Conservation (phyloP, 768 basidiomycete species). For the Agrocybe chaxingu region DNA sequence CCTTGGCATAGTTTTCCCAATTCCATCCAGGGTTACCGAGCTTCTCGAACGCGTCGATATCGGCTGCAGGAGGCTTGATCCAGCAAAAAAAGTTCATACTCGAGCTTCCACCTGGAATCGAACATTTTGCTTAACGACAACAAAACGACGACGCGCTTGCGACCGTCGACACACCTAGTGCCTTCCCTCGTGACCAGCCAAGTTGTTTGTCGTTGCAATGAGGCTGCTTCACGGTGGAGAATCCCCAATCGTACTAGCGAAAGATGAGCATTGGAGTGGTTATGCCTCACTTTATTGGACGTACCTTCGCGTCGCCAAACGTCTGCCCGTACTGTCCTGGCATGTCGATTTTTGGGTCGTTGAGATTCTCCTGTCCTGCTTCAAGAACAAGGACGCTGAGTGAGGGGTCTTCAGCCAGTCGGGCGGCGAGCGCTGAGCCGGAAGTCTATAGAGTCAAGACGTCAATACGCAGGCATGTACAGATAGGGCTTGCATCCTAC, state of each 20-base stretch:
- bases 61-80: constrained; percentile 26
- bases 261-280: background rate
- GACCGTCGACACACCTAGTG: constrained; percentile 21
- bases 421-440: constrained; percentile 28
- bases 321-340: constrained; percentile 27
- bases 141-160: background rate
- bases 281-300: background rate
- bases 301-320: constrained; percentile 25
- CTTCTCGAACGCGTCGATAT: constrained; percentile 35
- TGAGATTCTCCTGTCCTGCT: constrained; percentile 28
- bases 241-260: constrained; percentile 33
- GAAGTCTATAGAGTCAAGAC: constrained; percentile 7
- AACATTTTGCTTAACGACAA: background rate
- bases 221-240: constrained; percentile 26
- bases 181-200: constrained; percentile 29
- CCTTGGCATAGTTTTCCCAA: constrained; percentile 39
- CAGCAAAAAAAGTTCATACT: constrained; percentile 38
- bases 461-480: background rate
- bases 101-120: constrained; percentile 37
- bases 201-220: constrained; percentile 21
- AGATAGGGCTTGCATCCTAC: constrained; percentile 4
- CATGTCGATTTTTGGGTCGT: constrained; percentile 31
- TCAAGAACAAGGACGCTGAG: constrained; percentile 35
- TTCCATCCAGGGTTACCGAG: constrained; percentile 59
- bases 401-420: constrained; percentile 28